Percentiles rank a stretch among this genome's conserved stretches.
These are phyloP conservation scores for Termitomyces sp. DNA, from an alignment of 768 basidiomycete species.

Conservation along the genomic window DNA sequence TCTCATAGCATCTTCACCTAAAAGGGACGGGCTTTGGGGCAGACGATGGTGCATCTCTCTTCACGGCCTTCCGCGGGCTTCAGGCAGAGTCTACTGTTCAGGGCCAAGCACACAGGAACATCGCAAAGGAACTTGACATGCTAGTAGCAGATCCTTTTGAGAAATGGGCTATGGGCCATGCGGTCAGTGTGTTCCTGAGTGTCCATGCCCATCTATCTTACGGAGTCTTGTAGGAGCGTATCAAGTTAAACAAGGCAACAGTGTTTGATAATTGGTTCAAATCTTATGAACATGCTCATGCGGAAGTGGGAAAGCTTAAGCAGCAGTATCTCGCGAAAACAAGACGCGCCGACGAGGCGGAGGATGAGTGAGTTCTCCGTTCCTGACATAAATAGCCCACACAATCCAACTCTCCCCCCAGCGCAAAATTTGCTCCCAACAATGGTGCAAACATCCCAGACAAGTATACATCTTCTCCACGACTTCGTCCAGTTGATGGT, in stretches of 20 bases:
- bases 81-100: constrained; percentile 67
- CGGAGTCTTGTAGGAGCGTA: constrained; percentile 42
- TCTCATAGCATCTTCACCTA: neutral
- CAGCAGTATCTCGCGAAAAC: constrained; percentile 73
- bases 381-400: neutral
- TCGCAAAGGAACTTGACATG: constrained; percentile 70
- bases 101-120: constrained; percentile 66
- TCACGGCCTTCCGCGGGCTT: constrained; percentile 74
- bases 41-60: constrained; percentile 83
- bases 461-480: constrained; percentile 79
- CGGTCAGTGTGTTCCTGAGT: constrained; percentile 34
- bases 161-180: constrained; percentile 72
- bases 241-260: constrained; percentile 50
- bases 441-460: constrained; percentile 43
- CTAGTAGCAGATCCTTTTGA: constrained; percentile 79
- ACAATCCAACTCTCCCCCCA: constrained; percentile 22
- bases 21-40: constrained; percentile 60
- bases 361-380: constrained; percentile 74
- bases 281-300: constrained; percentile 64
- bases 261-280: constrained; percentile 63
- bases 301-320: constrained; percentile 69
- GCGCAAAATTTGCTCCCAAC: constrained; percentile 85
- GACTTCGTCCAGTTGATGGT: constrained; percentile 51
- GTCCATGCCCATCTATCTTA: constrained; percentile 7
- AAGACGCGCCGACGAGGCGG: constrained; percentile 83